Percentiles rank a stretch among this genome's conserved stretches.
phyloP scores from a whole-genome alignment of 805 yeast genomes.

The Starmera caribaea region DNA sequence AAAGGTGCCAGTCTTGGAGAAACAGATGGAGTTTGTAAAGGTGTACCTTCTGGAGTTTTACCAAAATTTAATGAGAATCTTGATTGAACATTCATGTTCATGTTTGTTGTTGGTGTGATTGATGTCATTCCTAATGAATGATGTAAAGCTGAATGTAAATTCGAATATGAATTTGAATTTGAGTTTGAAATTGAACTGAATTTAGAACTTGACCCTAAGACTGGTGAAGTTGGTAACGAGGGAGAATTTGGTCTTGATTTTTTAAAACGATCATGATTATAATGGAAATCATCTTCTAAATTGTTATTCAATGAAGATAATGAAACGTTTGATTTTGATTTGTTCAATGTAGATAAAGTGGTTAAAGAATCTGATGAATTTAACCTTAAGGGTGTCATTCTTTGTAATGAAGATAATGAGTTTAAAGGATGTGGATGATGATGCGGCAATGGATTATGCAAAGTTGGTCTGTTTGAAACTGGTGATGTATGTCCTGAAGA shows the following conservation, averaged over 20 bases:
- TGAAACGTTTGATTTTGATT: constrained; percentile 18
- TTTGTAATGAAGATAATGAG: constrained; percentile 42
- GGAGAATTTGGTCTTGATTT: constrained; percentile 31
- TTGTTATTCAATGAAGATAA: constrained; percentile 22
- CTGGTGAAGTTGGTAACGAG: constrained; percentile 14
- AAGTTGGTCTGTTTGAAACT: background rate
- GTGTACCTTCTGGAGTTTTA: constrained; percentile 20
- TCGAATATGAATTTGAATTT: constrained; percentile 13
- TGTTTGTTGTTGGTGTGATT: background rate
- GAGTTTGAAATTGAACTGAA: constrained; percentile 7
- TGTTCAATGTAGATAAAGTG: constrained; percentile 3
- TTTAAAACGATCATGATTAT: constrained; percentile 20
- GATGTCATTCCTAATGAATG: constrained; percentile 12
- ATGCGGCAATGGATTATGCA: background rate
- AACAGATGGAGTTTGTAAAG: constrained; percentile 18
- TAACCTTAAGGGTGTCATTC: constrained; percentile 48
- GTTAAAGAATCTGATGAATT: background rate
- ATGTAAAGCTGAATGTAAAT: constrained; percentile 14
- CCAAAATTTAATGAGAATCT: constrained; percentile 11
- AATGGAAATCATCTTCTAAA: constrained; percentile 31
- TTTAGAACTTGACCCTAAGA: constrained; percentile 2
- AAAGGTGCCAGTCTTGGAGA: constrained; percentile 15
- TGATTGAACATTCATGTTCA: constrained; percentile 4
- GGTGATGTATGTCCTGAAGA: no score
- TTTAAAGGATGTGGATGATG: constrained; percentile 22